Base-by-base conservation (phyloP, 1,139 yeast genomes). In the Pichia terricola region DNA sequence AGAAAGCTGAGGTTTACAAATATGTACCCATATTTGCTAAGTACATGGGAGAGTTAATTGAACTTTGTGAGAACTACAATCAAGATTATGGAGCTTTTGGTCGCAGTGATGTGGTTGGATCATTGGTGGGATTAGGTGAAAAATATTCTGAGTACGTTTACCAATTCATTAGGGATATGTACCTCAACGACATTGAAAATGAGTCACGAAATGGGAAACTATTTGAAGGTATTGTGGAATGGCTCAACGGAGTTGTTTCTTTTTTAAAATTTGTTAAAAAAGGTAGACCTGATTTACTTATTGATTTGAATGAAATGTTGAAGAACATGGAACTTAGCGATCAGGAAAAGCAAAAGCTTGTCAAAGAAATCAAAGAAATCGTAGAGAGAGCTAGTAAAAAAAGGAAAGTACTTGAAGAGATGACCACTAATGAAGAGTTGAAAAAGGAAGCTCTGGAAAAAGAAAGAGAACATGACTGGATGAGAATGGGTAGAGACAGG, bases 151-250 rank as follows among this genome's bases (percentile, higher is more conserved):
- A 75, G 44, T 69, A 80, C 11, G 70, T 85, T 43, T 87, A 84
- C 71, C 68, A 68, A 45, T 89, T 89, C 55, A 69, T 89, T 47
- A 89, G 86, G 56, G 79, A 81, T 45, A 74, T 88, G 28, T 88
- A 88, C 60, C 56, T 70, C 27, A 77, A 83, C 50, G 96, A 89
- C 57, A 73, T 79, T 39, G 37, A 46, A 25, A 46, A 45, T 22
- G 27, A 10, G 26, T 11, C 8, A 30, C 10, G 33, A 8, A 50
- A 55, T 7, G 84, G 84, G 25, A 66, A 73, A 22, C 64, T 89
- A 4, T 89, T 89, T 61, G 75, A 78, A 46, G 79, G 79, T 10
- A 65, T 89, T 43, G 73, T 86, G 41, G 63, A 64, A 16, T 89
- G 96, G 96, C 64, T 73, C 35, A 75, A 75, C 50, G 63, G 64